Evolutionary conservation across 768 basidiomycete genomes (phyloP), one percentile per base, ranked within the genome.

Genomic region (Suillus cothurnatus): DNA sequence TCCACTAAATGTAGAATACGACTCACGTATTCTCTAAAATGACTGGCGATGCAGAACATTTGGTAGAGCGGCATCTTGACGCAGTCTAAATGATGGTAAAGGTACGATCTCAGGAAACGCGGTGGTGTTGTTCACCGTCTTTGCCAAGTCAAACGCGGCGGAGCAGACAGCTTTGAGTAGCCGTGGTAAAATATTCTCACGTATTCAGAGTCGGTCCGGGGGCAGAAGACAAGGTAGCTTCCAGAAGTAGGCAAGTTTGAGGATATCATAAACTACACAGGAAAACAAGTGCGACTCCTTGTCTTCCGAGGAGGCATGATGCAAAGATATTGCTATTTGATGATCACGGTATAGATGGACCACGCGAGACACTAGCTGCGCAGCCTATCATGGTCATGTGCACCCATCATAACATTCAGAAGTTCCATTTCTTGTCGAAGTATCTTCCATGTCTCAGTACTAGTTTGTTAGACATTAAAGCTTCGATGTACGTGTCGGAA

Each of bases 1-100:
- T 53, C 26, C 39, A 66, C 41, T 9, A 62, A 9, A 34, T 15
- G 31, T 8, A 61, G 14, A 66, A 61, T 34, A 53, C 52, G 12
- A 80, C 88, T 61, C 66, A 93, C 93, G 73, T 90, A 94, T 85
- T 90, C 84, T 19, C 79, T 76, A 68, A 88, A 88, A 74, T 95
- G 93, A 5, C 86, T 84, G 1, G 93, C 83, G 65, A 95, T 92
- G 73, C 93, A 94, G 59, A 94, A 71, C 83, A 96, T 86, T 72
- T 94, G 88, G 79, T 96, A 96, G 73, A 95, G 85, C 6, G 93
- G 93, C 94, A 96, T 96, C 28, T 70, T 72, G 72, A 31, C 26
- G 15, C 8, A 26, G 39, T 28, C 26, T 14, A 56, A 28, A 38
- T 38, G 4, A 39, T 56, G 41, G 36, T 26, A 28, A 43, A 38